A percentile compares a stretch with the other conserved stretches of the same genome.
phyloP scores from a whole-genome alignment of 2,329 filamentous ascomycete species.

The Atkinsonella texensis region DNA sequence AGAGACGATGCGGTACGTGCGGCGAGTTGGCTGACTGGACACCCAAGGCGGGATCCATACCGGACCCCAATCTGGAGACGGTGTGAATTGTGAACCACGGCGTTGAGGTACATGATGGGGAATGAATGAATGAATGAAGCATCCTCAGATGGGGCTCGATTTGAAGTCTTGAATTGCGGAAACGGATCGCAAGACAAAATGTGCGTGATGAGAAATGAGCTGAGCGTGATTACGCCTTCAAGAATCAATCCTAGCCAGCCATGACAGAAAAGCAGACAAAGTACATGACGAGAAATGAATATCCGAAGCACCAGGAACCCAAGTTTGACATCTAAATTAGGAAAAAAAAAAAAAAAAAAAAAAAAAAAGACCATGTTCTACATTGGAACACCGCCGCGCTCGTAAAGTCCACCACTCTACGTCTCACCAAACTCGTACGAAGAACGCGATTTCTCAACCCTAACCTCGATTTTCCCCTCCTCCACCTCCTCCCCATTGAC shows the following conservation, averaged over 20 bases:
- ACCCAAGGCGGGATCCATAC: slow-evolving; percentile 47
- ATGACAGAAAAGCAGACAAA: no score
- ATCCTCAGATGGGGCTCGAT: not conserved
- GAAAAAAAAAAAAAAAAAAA: no score
- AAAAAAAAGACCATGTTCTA: not conserved
- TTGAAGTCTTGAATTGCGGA: not conserved
- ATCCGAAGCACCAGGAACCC: no score
- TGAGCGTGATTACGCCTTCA: no score
- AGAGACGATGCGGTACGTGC: slow-evolving; percentile 66
- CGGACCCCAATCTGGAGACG: slow-evolving; percentile 41
- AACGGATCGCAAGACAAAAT: no score
- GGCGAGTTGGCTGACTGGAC: slow-evolving; percentile 62
- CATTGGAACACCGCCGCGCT: no score
- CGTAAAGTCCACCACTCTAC: slow-evolving; percentile 20
- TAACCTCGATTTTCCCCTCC: slow-evolving; percentile 74
- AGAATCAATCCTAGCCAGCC: no score
- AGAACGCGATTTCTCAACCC: slow-evolving; percentile 66
- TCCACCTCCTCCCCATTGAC: slow-evolving; percentile 73
- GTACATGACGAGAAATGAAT: no score
- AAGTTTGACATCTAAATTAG: no score
- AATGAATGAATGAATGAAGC: not conserved
- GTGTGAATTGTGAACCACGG: not conserved
- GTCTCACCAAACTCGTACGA: slow-evolving; percentile 69
- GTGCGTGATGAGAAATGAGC: no score
- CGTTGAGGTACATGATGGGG: not conserved